phyloP scores from a whole-genome alignment of 78 protist genomes.

The Dictyostelium capitatum region DNA sequence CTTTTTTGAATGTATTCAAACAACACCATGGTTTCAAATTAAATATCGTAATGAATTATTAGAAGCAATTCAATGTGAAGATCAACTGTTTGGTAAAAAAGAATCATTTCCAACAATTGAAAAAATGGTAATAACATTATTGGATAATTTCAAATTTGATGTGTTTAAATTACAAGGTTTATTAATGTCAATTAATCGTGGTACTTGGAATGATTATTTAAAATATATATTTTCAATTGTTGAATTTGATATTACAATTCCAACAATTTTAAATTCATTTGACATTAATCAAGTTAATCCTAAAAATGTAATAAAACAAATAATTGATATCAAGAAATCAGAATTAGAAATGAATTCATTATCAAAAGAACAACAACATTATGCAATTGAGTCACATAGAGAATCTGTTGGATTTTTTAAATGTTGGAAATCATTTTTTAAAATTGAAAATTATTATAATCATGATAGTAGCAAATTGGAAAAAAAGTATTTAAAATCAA shows the following conservation, averaged over 20 bases:
- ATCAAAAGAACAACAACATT: background rate
- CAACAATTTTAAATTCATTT: background rate
- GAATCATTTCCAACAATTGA: background rate
- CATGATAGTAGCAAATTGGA: background rate
- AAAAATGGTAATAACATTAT: background rate
- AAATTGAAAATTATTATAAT: background rate
- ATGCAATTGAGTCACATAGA: no score
- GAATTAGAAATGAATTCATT: background rate
- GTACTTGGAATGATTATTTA: background rate
- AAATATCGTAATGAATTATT: background rate
- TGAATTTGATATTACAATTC: background rate
- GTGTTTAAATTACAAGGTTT: background rate
- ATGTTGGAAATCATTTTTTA: constrained; percentile 3
- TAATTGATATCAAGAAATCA: background rate
- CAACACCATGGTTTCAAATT: background rate
- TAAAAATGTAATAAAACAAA: background rate
- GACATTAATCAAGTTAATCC: background rate
- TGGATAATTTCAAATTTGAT: background rate
- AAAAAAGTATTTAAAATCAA: background rate
- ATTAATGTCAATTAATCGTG: background rate
- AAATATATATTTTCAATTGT: constrained; percentile 11
- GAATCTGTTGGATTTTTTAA: no score
- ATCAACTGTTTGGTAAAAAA: background rate
- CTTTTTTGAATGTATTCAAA: constrained; percentile 12
- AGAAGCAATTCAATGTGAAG: background rate